Evolutionary conservation across 2,329 filamentous ascomycete species (phyloP).

Genomic region (Talaromyces piceae): DNA sequence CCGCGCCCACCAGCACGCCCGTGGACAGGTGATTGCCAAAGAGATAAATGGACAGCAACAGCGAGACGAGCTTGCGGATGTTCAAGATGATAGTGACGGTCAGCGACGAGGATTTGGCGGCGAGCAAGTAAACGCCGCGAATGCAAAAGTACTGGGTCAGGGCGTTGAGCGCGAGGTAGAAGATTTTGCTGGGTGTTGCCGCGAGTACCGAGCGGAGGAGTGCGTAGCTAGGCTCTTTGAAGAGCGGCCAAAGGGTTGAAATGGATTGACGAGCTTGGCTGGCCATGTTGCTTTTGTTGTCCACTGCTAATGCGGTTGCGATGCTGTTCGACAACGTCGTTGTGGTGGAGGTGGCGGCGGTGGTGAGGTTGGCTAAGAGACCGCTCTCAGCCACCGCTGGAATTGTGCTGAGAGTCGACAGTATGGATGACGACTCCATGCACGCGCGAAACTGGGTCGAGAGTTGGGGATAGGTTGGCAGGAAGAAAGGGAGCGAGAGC

Average conservation of each 20-base stretch:
- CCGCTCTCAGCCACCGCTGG: background rate
- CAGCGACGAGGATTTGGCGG: conserved; percentile 77
- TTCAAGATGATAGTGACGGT: conserved; percentile 97
- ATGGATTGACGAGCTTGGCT: conserved; percentile 1
- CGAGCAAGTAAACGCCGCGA: conserved; percentile 88
- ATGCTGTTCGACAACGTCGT: background rate
- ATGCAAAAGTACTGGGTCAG: conserved; percentile 93
- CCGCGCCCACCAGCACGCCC: conserved; percentile 72
- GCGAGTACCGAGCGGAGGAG: conserved; percentile 20
- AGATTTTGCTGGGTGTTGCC: conserved; percentile 27
- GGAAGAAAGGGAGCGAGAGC: conserved; percentile 40
- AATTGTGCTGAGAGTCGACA: conserved; percentile 15
- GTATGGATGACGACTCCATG: conserved; percentile 25
- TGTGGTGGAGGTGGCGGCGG: background rate
- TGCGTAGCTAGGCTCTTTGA: conserved; percentile 13
- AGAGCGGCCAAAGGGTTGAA: conserved; percentile 2
- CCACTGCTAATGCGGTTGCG: background rate
- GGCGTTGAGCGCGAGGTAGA: conserved; percentile 47
- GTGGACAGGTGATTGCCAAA: conserved; percentile 78
- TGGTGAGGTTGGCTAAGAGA: background rate
- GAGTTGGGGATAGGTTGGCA: conserved; percentile 31
- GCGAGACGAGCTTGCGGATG: conserved; percentile 84
- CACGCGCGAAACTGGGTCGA: conserved; percentile 29
- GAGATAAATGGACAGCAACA: conserved; percentile 84
- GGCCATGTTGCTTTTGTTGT: background rate